These are phyloP conservation scores for Chondrus crispus DNA, from an alignment of 23 red algal genomes.

Conservation along the genomic window DNA sequence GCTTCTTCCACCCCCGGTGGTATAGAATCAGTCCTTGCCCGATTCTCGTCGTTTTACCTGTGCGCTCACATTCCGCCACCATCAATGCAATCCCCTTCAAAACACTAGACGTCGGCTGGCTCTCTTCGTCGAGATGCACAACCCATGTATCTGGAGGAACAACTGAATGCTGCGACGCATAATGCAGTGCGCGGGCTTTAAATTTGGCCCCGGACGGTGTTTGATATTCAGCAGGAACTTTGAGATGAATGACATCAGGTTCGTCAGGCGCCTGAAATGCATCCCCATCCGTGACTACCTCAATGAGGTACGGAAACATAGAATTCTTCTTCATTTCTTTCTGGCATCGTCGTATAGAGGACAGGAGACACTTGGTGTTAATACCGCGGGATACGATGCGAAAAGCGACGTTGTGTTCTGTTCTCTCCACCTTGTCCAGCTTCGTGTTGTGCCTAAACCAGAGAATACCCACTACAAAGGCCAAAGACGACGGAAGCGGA, in stretches of 20 bases:
- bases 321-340: not conserved
- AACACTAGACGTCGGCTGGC: not conserved
- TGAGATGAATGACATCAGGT: not conserved
- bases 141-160: constrained; percentile 3
- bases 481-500: not conserved
- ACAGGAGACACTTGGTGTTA: not conserved
- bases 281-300: constrained; percentile 14
- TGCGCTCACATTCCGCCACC: not conserved
- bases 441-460: not conserved
- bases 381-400: constrained; percentile 3
- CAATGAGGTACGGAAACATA: constrained; percentile 6
- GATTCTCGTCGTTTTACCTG: not conserved
- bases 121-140: constrained; percentile 16
- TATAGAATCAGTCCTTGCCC: constrained; percentile 14
- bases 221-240: not conserved
- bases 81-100: not conserved
- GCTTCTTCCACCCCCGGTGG: constrained; percentile 4
- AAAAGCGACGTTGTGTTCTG: constrained; percentile 11
- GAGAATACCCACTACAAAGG: not conserved
- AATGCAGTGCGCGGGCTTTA: constrained; percentile 16
- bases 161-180: not conserved
- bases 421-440: not conserved
- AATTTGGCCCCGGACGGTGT: not conserved
- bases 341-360: not conserved
- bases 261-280: constrained; percentile 1